Evolutionary conservation across 306 rosid species (phyloP).

Genomic region (Lupinus albus): DNA sequence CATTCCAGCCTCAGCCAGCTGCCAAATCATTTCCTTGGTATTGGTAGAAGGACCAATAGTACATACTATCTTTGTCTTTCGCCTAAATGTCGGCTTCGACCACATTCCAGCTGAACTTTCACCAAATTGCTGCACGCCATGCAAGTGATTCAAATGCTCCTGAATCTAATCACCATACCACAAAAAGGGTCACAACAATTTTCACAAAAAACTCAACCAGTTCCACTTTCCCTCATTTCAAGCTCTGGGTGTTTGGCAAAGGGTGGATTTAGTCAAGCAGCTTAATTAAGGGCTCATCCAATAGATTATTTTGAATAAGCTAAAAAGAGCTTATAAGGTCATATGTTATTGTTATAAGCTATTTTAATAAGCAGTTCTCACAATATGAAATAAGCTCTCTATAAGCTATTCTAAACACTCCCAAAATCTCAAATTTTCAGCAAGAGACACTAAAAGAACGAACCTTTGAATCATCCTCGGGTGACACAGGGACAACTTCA

Average conservation of each 20-base stretch:
- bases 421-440: not conserved
- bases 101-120: constrained; percentile 67
- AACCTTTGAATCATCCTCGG: constrained; percentile 75
- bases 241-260: not conserved
- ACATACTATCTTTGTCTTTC: constrained; percentile 95
- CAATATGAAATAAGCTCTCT: too few species aligned
- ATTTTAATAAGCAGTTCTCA: too few species aligned
- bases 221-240: not conserved
- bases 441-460: constrained; percentile 23
- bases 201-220: not conserved
- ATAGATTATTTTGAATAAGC: too few species aligned
- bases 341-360: too few species aligned
- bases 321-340: too few species aligned
- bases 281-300: too few species aligned
- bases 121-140: constrained; percentile 52
- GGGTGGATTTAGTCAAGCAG: too few species aligned
- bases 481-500: constrained; percentile 74
- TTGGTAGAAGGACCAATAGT: constrained; percentile 88
- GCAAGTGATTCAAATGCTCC: constrained; percentile 59
- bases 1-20: constrained; percentile 92
- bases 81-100: constrained; percentile 77
- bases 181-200: constrained; percentile 37
- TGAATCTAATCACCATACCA: constrained; percentile 50
- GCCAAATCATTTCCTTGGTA: constrained; percentile 92
- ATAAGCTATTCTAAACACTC: too few species aligned